Percentiles rank a stretch among this genome's conserved stretches.
phyloP scores from a whole-genome alignment of 306 rosid species.

The Ochetophila trinervis region DNA sequence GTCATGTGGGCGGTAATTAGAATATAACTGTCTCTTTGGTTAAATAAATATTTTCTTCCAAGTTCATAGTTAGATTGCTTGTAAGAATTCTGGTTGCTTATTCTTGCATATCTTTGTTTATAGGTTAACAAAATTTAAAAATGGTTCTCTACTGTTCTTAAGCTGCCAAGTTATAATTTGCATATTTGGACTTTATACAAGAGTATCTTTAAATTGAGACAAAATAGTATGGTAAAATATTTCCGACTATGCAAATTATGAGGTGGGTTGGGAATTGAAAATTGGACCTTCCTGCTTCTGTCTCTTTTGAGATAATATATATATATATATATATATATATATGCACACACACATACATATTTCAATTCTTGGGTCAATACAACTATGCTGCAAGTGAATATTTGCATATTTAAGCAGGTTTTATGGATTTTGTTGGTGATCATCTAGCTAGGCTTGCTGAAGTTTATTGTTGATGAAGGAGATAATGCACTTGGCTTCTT shows the following conservation, averaged over 20 bases:
- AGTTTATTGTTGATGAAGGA: conserved; percentile 16
- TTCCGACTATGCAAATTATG: too few species aligned
- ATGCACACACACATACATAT: too few species aligned
- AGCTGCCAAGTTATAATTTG: neutral
- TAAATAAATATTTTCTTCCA: neutral
- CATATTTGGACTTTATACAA: neutral
- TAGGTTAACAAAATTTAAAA: neutral
- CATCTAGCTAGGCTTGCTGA: conserved; percentile 4
- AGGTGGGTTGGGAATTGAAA: neutral
- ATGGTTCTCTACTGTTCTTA: neutral
- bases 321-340: too few species aligned
- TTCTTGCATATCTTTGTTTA: too few species aligned
- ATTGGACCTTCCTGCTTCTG: neutral
- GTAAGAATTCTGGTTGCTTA: too few species aligned
- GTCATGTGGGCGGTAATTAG: neutral
- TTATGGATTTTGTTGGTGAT: conserved; percentile 23
- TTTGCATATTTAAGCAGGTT: conserved; percentile 20
- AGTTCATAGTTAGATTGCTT: neutral
- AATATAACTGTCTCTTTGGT: neutral
- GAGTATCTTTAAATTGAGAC: too few species aligned
- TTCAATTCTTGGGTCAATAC: conserved; percentile 1
- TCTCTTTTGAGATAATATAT: neutral
- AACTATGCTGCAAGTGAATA: conserved; percentile 1
- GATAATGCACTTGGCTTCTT: conserved; percentile 16
- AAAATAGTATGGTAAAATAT: too few species aligned